A percentile compares a stretch with the other conserved stretches of the same genome.
These are phyloP conservation scores for Dendryphion nanum DNA, from an alignment of 2,329 filamentous ascomycete genomes.

Conservation along the genomic window DNA sequence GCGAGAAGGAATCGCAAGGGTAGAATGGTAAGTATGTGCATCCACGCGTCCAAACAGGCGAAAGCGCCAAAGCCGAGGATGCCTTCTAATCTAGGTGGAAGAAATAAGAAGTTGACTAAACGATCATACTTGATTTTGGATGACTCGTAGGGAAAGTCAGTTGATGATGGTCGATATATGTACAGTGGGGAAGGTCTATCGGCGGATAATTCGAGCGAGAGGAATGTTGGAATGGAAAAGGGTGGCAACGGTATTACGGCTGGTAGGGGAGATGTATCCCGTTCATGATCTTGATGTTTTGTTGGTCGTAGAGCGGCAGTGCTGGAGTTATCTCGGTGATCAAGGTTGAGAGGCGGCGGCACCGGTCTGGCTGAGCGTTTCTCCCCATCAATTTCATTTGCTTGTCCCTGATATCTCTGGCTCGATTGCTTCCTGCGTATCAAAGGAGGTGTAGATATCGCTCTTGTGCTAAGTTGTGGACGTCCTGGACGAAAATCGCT, in stretches of 20 bases:
- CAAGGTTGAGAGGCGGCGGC: constrained; percentile 34
- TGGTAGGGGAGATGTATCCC: constrained; percentile 48
- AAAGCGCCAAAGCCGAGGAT: constrained; percentile 84
- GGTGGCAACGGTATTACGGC: constrained; percentile 59
- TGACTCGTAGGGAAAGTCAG: constrained; percentile 80
- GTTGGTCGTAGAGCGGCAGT: constrained; percentile 27
- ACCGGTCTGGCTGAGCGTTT: constrained; percentile 17
- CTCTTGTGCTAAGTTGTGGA: constrained; percentile 31
- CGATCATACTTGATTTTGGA: constrained; percentile 90
- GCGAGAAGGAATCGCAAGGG: constrained; percentile 86
- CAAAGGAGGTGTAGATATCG: constrained; percentile 38
- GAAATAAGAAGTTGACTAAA: constrained; percentile 79
- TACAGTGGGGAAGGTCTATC: constrained; percentile 61
- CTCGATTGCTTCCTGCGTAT: constrained; percentile 38
- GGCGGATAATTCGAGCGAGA: constrained; percentile 64
- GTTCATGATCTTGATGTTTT: constrained; percentile 26
- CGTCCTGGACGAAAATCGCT: constrained; percentile 24
- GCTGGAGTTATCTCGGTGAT: constrained; percentile 25
- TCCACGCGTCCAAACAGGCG: constrained; percentile 92
- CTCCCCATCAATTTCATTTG: constrained; percentile 20
- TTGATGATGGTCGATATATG: constrained; percentile 57
- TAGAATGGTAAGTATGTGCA: constrained; percentile 94
- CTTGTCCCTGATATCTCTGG: constrained; percentile 17
- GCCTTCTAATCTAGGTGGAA: constrained; percentile 79
- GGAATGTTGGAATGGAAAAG: constrained; percentile 62